These are phyloP conservation scores for Plasmodium coatneyi DNA, from an alignment of 169 alveolate genomes.

Conservation along the genomic window DNA sequence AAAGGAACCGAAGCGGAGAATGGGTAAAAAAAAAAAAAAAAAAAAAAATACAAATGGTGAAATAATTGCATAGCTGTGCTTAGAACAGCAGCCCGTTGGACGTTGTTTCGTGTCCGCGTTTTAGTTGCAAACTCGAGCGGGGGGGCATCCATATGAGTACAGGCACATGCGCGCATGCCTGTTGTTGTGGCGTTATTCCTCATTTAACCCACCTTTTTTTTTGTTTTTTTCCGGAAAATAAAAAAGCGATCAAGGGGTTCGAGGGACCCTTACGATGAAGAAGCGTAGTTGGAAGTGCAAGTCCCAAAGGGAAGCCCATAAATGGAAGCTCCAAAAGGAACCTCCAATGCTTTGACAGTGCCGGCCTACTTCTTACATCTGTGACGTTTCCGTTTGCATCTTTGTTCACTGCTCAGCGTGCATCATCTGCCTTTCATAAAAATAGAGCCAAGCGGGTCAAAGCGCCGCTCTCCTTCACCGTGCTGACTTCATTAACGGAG, in stretches of 20 bases:
- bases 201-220: neutral
- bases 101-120: neutral
- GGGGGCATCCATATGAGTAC: neutral
- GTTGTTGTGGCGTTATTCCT: neutral
- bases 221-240: constrained; percentile 3
- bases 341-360: neutral
- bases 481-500: neutral
- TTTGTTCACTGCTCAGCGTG: neutral
- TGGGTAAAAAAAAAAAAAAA: constrained; percentile 1
- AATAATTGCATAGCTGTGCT: neutral
- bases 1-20: neutral
- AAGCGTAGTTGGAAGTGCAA: neutral
- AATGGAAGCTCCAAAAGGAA: too few species aligned
- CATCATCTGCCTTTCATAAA: neutral
- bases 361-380: neutral
- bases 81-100: neutral
- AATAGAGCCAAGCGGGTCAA: neutral
- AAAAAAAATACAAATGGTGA: neutral
- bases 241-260: constrained; percentile 43
- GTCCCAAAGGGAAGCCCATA: neutral
- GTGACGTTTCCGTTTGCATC: neutral
- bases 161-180: neutral
- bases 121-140: neutral
- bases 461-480: neutral
- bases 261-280: constrained; percentile 65